Percentiles rank a stretch among this genome's conserved stretches.
Conservation (phyloP, 805 yeast species). For the Alloascoidea hylecoeti region DNA sequence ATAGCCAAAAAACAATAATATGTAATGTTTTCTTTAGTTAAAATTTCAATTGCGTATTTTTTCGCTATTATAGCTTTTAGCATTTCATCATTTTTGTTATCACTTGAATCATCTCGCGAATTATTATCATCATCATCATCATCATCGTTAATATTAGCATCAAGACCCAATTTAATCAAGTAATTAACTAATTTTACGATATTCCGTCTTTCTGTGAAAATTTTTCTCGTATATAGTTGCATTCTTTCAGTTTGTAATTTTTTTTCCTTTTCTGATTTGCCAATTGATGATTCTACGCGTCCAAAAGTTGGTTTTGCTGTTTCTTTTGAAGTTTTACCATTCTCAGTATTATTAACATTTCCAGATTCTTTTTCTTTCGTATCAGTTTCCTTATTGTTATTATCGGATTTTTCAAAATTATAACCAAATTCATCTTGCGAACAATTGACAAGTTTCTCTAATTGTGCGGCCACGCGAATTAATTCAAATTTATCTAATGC, state of each 20-base stretch:
- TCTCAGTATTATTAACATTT: not conserved
- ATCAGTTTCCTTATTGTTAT: not conserved
- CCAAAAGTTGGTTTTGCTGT: not conserved
- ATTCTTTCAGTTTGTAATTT: not conserved
- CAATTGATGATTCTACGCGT: too few relatives aligned
- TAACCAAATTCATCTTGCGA: not conserved
- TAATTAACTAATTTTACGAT: not conserved
- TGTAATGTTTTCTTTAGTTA: not conserved
- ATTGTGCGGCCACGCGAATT: not conserved
- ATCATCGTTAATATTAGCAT: not conserved
- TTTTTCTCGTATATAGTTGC: not conserved
- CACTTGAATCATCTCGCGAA: too few relatives aligned
- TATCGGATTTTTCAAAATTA: not conserved
- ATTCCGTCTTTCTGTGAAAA: not conserved
- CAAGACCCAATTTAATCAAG: not conserved
- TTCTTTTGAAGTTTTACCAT: not conserved
- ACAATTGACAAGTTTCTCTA: not conserved
- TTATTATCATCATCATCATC: not conserved
- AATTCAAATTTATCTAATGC: not conserved
- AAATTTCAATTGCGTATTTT: not conserved
- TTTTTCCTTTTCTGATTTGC: constrained; percentile 1
- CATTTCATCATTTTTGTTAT: not conserved
- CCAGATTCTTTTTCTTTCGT: not conserved
- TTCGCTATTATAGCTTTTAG: not conserved
- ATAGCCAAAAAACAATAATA: not conserved